Evolutionary conservation across 306 rosid genomes (phyloP), one percentile per base, ranked within the genome.

Genomic region (Cajanus cajan): DNA sequence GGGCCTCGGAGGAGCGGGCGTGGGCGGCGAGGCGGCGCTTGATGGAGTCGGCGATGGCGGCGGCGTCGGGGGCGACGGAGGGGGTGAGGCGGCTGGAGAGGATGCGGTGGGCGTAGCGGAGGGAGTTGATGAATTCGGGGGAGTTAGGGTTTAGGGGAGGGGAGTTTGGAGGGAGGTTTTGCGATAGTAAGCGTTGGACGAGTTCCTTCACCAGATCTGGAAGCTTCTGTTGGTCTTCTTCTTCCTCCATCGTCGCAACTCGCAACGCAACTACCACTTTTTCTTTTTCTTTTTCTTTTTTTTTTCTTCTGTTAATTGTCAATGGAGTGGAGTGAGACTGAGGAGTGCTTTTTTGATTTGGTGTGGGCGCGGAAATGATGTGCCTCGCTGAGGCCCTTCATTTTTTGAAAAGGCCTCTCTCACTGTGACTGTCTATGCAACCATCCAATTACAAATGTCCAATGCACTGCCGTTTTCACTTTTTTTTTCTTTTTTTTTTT

Each of bases 1-100:
- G 99, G 77, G 97, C 99, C 14, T 90, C 90, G n/a, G 97, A 82
- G 48, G 99, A 96, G 75, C 84, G 87, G 79, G 93, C 99, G 76
- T 83, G 89, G 4, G 93, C 90, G 85, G 96, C 97, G 78, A 96
- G 97, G 16, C 92, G 88, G 66, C 98, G 96, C 82, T 96, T 96
- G 78, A 90, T 86, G 77, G 97, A 89, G 70, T 90, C 97, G 12
- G 98, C 98, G 70, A 96, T 85, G 85, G 96, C 94, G 58, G 98
- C 90, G 33, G 96, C 72, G 88, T 96, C 94, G 8, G 98, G 92
- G 13, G 98, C 86, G 51, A 93, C 80, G 43, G 99, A 96, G 71
- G 97, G 93, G 3, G 90, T 83, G 68, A 96, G 75, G 22, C 90
- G 86, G 80, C 94, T 90, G 59, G 96, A 89, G 84, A 96, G 92